Conservation (phyloP, 257 asterid species). For the Solanum peruvianum region DNA sequence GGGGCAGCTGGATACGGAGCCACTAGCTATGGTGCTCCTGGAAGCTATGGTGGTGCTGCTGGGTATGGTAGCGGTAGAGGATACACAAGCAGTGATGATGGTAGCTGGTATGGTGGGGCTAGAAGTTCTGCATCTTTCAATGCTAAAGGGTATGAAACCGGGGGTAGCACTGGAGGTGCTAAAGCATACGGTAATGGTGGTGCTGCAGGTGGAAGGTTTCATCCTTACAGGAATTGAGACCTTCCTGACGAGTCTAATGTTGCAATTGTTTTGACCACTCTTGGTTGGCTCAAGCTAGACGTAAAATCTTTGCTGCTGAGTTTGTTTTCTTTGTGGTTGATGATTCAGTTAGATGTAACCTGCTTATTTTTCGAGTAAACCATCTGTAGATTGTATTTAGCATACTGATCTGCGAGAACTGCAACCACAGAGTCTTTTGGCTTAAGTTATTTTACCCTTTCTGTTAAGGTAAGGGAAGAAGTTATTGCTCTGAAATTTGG, state of each 20-base stretch:
- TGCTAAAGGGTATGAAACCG: conserved; percentile 7
- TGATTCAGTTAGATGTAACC: not conserved
- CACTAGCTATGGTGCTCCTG: conserved; percentile 44
- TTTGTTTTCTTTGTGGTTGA: not conserved
- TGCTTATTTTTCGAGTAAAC: not conserved
- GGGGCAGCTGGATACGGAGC: conserved; percentile 70
- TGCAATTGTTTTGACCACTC: not conserved
- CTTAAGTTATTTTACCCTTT: not conserved
- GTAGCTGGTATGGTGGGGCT: conserved; percentile 49
- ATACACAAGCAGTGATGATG: conserved; percentile 36
- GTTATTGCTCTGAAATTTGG: not conserved
- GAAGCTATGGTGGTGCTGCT: conserved; percentile 53
- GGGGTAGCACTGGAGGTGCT: conserved; percentile 20
- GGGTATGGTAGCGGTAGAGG: conserved; percentile 54
- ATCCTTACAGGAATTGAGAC: conserved; percentile 71
- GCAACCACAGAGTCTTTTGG: not conserved
- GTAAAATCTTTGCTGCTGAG: not conserved
- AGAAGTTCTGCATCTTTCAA: conserved; percentile 28
- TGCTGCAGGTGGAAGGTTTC: conserved; percentile 53
- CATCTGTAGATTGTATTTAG: not conserved
- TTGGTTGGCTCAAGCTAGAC: not conserved
- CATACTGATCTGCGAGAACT: not conserved
- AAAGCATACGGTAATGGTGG: conserved; percentile 47
- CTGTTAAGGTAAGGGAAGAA: not conserved
- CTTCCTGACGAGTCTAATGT: not conserved